Evolutionary conservation across 495 filamentous ascomycete genomes (phyloP).

Genomic region (Tuber aestivum): DNA sequence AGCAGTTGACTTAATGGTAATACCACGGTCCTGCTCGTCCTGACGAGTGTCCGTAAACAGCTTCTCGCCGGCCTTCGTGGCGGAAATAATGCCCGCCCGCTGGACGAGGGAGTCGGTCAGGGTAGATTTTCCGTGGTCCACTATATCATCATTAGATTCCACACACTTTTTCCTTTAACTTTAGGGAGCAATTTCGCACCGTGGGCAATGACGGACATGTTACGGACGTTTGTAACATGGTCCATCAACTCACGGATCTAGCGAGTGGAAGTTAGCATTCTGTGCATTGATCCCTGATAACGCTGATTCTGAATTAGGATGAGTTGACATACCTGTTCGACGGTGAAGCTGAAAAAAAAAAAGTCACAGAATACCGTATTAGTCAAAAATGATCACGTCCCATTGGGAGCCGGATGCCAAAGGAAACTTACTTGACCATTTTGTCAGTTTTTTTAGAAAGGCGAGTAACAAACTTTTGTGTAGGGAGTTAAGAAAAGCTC

Average conservation of each 20-base stretch:
- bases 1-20: conserved; percentile 99
- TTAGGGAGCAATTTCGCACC: conserved; percentile 49
- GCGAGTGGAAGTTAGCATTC: conserved; percentile 26
- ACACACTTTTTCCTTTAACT: neutral
- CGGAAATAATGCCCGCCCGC: conserved; percentile 98
- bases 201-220: conserved; percentile 99
- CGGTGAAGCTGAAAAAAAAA: conserved; percentile 93
- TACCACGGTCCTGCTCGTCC: conserved; percentile 98
- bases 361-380: conserved; percentile 22
- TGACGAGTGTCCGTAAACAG: conserved; percentile 95
- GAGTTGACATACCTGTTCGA: conserved; percentile 51
- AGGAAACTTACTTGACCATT: conserved; percentile 95
- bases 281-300: neutral
- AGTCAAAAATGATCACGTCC: conserved; percentile 15
- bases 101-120: conserved; percentile 98
- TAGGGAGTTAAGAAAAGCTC: conserved; percentile 12
- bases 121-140: conserved; percentile 99
- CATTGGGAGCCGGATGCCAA: conserved; percentile 7
- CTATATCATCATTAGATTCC: conserved; percentile 43
- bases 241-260: conserved; percentile 94
- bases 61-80: conserved; percentile 90
- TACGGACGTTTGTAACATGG: conserved; percentile 94
- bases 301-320: neutral
- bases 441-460: conserved; percentile 70
- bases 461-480: conserved; percentile 36